A percentile compares a stretch with the other conserved stretches of the same genome.
These are phyloP conservation scores for Quercus lobata DNA, from an alignment of 331 rosid genomes.

Conservation along the genomic window DNA sequence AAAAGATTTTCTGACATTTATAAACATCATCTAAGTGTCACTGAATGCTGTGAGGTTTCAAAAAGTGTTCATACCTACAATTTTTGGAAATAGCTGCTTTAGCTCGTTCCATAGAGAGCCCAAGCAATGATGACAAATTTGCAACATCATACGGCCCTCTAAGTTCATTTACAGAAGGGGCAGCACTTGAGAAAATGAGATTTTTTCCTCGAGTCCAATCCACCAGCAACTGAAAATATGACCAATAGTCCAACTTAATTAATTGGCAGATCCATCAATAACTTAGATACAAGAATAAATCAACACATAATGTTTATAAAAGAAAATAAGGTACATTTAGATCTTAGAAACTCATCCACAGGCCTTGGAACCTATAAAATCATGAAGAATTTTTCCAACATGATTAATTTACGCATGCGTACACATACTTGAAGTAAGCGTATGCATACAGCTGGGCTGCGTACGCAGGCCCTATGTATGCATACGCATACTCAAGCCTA, in stretches of 20 bases:
- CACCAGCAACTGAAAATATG: conserved; percentile 56
- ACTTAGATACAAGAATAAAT: too few relatives aligned
- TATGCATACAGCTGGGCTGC: too few relatives aligned
- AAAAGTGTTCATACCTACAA: conserved; percentile 62
- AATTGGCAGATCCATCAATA: neutral
- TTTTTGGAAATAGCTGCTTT: conserved; percentile 80
- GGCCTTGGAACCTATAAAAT: neutral
- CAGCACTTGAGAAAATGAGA: conserved; percentile 72
- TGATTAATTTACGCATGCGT: neutral
- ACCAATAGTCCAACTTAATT: conserved; percentile 14
- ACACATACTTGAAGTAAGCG: too few relatives aligned
- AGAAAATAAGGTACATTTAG: neutral
- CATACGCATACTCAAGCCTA: too few relatives aligned
- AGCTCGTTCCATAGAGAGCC: conserved; percentile 72
- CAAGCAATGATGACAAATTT: conserved; percentile 69
- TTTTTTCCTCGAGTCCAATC: conserved; percentile 87
- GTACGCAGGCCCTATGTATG: too few relatives aligned
- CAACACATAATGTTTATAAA: neutral
- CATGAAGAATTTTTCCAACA: neutral
- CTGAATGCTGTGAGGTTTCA: conserved; percentile 12
- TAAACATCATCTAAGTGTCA: neutral
- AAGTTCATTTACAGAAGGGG: conserved; percentile 63
- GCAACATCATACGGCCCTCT: conserved; percentile 92
- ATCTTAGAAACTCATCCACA: neutral
- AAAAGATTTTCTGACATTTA: conserved; percentile 8